A percentile compares a stretch with the other conserved stretches of the same genome.
phyloP scores from a whole-genome alignment of 805 yeast species.

The Tetrapisispora phaffii region DNA sequence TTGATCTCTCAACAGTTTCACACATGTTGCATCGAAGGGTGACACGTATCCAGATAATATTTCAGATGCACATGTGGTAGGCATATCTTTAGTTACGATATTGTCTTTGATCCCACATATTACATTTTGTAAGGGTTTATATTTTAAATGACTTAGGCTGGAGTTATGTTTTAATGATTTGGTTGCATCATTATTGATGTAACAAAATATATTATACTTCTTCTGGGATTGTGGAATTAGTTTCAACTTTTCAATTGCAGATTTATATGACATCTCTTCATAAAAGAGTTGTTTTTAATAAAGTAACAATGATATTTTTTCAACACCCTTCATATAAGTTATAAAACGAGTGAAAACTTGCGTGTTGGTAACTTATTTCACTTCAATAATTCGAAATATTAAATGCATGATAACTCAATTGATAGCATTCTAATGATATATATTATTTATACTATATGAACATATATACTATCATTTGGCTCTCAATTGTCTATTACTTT shows the following conservation, averaged over 20 bases:
- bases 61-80: constrained; percentile 74
- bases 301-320: background rate
- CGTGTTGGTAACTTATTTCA: too few species aligned
- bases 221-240: constrained; percentile 14
- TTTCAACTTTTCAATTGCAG: constrained; percentile 10
- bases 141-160: background rate
- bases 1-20: constrained; percentile 38
- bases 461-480: too few species aligned
- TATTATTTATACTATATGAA: too few species aligned
- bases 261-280: constrained; percentile 3
- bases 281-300: background rate
- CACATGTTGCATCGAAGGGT: constrained; percentile 78
- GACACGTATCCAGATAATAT: constrained; percentile 51
- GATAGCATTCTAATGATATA: too few species aligned
- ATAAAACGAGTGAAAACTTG: too few species aligned
- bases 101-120: constrained; percentile 63
- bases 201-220: constrained; percentile 34
- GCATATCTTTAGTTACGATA: constrained; percentile 51
- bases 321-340: background rate
- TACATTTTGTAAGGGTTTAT: background rate
- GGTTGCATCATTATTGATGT: constrained; percentile 24
- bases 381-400: too few species aligned
- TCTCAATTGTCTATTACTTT: too few species aligned
- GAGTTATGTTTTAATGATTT: background rate
- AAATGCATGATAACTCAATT: too few species aligned